These are phyloP conservation scores for Ogataea degrootiae DNA, from an alignment of 805 yeast genomes.

Conservation along the genomic window DNA sequence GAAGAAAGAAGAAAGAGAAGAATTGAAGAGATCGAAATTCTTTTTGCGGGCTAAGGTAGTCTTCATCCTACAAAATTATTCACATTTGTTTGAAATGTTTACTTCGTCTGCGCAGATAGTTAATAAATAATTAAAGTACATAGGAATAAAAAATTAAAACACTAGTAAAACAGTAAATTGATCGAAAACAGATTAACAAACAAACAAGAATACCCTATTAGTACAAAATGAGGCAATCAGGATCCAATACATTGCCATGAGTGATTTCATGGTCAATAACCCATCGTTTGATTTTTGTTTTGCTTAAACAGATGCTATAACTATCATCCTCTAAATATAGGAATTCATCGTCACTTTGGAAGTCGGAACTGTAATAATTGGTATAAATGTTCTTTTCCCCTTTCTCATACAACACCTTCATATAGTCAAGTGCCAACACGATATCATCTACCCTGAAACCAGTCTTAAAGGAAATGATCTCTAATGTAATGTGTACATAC, in stretches of 20 bases:
- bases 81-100: not conserved
- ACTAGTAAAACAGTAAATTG: too few species aligned
- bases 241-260: conserved; percentile 13
- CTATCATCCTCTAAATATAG: conserved; percentile 21
- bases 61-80: not conserved
- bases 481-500: conserved; percentile 34
- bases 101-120: not conserved
- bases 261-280: conserved; percentile 19
- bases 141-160: not conserved
- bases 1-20: conserved; percentile 67
- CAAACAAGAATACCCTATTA: not conserved
- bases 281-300: conserved; percentile 26
- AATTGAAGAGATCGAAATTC: conserved; percentile 66
- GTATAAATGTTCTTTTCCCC: conserved; percentile 21
- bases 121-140: not conserved
- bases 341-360: conserved; percentile 11
- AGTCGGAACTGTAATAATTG: conserved; percentile 25
- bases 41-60: conserved; percentile 44
- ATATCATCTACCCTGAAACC: conserved; percentile 65
- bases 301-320: conserved; percentile 22
- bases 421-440: conserved; percentile 50
- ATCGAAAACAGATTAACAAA: too few species aligned
- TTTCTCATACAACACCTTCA: conserved; percentile 38
- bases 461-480: conserved; percentile 48
- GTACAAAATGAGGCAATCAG: conserved; percentile 23